Base-by-base conservation (phyloP, 495 filamentous ascomycete species). In the Hypoxylon cercidicola region DNA sequence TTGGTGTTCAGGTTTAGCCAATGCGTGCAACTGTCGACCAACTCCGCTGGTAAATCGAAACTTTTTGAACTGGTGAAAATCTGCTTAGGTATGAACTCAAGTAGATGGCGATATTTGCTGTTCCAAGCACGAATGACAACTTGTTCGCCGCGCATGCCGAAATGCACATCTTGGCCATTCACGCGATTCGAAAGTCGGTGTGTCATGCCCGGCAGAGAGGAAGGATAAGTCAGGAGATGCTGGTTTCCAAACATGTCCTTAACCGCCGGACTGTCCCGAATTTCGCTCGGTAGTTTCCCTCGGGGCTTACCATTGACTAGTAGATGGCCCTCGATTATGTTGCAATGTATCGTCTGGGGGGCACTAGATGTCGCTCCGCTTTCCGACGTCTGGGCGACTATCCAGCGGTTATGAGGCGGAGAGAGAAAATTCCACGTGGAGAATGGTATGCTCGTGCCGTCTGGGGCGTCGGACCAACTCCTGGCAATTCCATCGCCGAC, bases 1-100 rank as follows among this genome's bases (percentile, higher is more conserved):
- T 71, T 64, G 0, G 73, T 79, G 4, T 59, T 48, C 4, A 87
- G 7, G 45, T 88, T 72, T 3, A 89, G 66, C 88, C 89, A 91
- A 64, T 91, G 89, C 0, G 80, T 66, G 39, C 78, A 85, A 15
- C 81, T 67, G 0, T 79, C 45, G 3, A 86, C 43, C 11, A 90
- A 72, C 5, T 75, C 56, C 0, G 34, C 39, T 3, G 89, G 87
- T 8, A 90, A 69, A 62, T 88, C 85, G 13, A 75, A 79, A 1
- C 12, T 13, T 0, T 8, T 8, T 2, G 16, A 16, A 8, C 20
- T 30, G 34, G 6, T 56, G 32, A 84, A 82, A 1, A 55, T 55
- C 0, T 69, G 23, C 2, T 25, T 30, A 1, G 73, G 76, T 10
- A 85, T 57, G 3, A 80, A 62, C 25, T 84, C 78, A 2, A 80